These are phyloP conservation scores for Aspergillus candidus DNA, from an alignment of 2,329 filamentous ascomycete genomes.

Conservation along the genomic window DNA sequence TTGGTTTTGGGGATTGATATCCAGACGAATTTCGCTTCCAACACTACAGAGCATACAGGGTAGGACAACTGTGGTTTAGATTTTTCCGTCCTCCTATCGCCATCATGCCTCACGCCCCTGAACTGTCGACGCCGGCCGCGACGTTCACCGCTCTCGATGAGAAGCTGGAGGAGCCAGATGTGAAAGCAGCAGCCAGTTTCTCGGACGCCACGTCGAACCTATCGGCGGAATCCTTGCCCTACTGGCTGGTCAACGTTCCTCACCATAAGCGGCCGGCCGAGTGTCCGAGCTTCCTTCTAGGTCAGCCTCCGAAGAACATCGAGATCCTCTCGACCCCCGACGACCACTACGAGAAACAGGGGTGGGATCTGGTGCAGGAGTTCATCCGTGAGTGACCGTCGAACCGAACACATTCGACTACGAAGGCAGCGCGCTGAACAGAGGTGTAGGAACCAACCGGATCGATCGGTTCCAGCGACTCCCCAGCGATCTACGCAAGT, in stretches of 20 bases:
- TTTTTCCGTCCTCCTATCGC: not conserved
- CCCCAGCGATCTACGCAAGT: slow-evolving; percentile 71
- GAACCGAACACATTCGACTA: not conserved
- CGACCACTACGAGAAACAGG: slow-evolving; percentile 53
- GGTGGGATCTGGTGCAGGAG: slow-evolving; percentile 64
- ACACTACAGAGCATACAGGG: not conserved
- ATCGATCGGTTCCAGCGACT: slow-evolving; percentile 71
- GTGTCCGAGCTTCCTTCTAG: slow-evolving; percentile 66
- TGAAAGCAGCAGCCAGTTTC: slow-evolving; percentile 7
- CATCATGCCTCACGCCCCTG: slow-evolving; percentile 7
- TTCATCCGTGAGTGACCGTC: slow-evolving; percentile 48
- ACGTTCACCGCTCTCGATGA: slow-evolving; percentile 21
- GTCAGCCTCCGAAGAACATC: slow-evolving; percentile 61
- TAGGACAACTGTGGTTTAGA: not conserved
- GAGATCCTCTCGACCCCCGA: slow-evolving; percentile 67
- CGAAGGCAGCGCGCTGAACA: not conserved
- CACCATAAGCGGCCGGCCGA: slow-evolving; percentile 53
- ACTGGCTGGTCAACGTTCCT: slow-evolving; percentile 80
- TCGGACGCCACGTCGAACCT: slow-evolving; percentile 8
- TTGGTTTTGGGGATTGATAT: not conserved
- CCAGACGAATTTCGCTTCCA: not conserved
- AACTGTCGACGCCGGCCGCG: slow-evolving; percentile 12
- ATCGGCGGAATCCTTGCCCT: slow-evolving; percentile 45
- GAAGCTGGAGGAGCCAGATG: slow-evolving; percentile 15
- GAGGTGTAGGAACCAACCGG: slow-evolving; percentile 52